Evolutionary conservation across 768 basidiomycete species (phyloP).

Genomic region (Megacollybia marginata): DNA sequence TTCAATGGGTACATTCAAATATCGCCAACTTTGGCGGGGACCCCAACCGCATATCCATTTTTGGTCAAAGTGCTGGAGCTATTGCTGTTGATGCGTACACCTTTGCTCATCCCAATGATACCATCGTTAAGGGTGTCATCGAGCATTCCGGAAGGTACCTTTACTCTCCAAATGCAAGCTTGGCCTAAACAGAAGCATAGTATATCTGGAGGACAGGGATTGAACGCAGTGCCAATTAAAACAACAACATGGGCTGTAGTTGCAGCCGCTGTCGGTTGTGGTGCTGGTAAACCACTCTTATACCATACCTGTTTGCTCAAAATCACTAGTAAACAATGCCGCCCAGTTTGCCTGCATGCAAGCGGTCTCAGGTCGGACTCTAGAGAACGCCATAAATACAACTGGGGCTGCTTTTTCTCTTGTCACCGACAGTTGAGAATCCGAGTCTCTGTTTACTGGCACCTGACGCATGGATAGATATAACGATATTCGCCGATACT

Average conservation of each 20-base stretch:
- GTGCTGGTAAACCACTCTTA: conserved; percentile 15
- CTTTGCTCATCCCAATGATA: conserved; percentile 26
- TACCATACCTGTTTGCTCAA: background rate
- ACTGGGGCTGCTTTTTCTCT: conserved; percentile 20
- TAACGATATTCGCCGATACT: conserved; percentile 26
- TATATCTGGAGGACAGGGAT: background rate
- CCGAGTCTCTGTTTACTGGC: background rate
- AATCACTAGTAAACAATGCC: conserved; percentile 12
- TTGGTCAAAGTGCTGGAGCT: conserved; percentile 31
- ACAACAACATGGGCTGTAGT: conserved; percentile 23
- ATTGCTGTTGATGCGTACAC: conserved; percentile 26
- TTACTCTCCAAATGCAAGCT: background rate
- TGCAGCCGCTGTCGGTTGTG: conserved; percentile 23
- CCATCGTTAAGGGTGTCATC: conserved; percentile 22
- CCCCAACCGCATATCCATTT: conserved; percentile 26
- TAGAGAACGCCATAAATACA: conserved; percentile 25
- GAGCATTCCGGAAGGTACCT: conserved; percentile 28
- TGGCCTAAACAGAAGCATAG: background rate
- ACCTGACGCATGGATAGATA: conserved; percentile 11
- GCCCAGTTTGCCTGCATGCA: conserved; percentile 31
- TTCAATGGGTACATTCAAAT: conserved; percentile 40
- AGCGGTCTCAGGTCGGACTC: conserved; percentile 17
- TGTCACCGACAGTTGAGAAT: conserved; percentile 24
- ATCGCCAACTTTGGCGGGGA: conserved; percentile 25
- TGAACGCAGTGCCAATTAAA: conserved; percentile 8